Conservation (phyloP, 2,329 filamentous ascomycete genomes). For the Exophiala aquamarina region DNA sequence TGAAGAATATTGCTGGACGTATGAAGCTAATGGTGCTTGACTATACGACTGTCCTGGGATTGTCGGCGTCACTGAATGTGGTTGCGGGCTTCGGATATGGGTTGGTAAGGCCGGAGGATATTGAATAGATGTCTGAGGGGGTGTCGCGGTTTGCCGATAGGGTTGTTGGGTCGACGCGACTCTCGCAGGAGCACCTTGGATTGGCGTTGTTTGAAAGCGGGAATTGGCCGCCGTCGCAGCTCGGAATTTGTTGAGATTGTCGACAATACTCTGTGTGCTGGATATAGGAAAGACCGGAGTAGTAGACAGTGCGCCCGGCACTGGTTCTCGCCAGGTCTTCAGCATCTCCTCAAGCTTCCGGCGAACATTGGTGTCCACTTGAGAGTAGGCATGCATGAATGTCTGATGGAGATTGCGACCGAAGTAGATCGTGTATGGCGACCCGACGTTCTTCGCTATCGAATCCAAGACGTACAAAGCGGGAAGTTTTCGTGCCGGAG, state of each 20-base stretch:
- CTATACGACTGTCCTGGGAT: constrained; percentile 31
- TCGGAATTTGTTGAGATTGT: constrained; percentile 81
- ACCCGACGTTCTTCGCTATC: constrained; percentile 97
- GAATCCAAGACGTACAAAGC: constrained; percentile 98
- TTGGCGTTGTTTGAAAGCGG: constrained; percentile 51
- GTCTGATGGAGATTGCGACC: constrained; percentile 88
- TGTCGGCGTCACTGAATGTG: constrained; percentile 8
- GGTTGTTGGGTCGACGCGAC: constrained; percentile 54
- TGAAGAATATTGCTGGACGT: constrained; percentile 9
- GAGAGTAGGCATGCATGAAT: constrained; percentile 94
- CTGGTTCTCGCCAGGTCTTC: constrained; percentile 96
- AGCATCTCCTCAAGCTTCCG: constrained; percentile 96
- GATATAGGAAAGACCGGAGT: constrained; percentile 88
- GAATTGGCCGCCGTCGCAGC: constrained; percentile 50
- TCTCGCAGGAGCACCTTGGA: constrained; percentile 45
- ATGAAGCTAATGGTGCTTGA: constrained; percentile 28
- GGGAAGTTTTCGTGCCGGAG: constrained; percentile 84
- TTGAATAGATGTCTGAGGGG: constrained; percentile 21
- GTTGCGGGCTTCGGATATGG: constrained; percentile 17
- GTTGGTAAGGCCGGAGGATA: constrained; percentile 11
- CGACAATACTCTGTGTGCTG: constrained; percentile 87
- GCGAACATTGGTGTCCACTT: constrained; percentile 79
- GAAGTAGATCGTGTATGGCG: constrained; percentile 93
- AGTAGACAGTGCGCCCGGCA: constrained; percentile 89
- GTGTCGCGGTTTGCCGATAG: constrained; percentile 28